Evolutionary conservation across 108 stramenopile species (phyloP), one percentile per base, ranked within the genome.

Genomic region (Cyclotella baltica): DNA sequence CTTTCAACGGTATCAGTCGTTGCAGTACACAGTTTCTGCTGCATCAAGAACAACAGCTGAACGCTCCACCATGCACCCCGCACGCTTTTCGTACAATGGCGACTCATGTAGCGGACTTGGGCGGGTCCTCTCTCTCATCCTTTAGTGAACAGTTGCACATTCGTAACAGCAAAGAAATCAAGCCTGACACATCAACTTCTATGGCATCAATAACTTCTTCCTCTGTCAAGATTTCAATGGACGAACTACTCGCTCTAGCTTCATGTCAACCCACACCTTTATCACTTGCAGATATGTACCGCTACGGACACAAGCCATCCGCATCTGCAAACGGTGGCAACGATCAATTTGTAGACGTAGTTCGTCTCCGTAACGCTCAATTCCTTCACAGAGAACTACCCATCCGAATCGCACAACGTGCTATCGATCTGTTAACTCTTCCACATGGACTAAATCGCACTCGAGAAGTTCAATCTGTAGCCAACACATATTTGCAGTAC

Each of bases 351-450:
- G 80, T 80, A 6, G 72, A 80, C 67, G 28, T 80, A 23, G 72
- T 93, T 70, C 83, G 94, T 0, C 62, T 98, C 9, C 88, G 93
- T 22, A 95, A 95, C 73, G 93, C 96, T 0, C 92, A 92, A 72
- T 98, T 96, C 76, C 75, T 97, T 36, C 93, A 97, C 62, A 73
- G 69, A 56, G 94, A 95, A 85, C 86, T 98, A 8, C 96, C 96
- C 27, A 88, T 97, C 19, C 93, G 98, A 8, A 84, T 96, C 38
- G 97, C 97, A 9, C 96, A 98, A 84, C 92, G 96, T 3, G 93
- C 93, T 40, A 76, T 89, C 30, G 97, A 98, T 74, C 82, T 98
- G 19, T 68, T 93, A 20, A 90, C 90, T 5, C 61, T 96, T 30
- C 97, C 97, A 11, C 88, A 92, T 71, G 95, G 93, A 10, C 78